Evolutionary conservation across 1,139 yeast genomes (phyloP).

Genomic region (Kodamaea alishanica): DNA sequence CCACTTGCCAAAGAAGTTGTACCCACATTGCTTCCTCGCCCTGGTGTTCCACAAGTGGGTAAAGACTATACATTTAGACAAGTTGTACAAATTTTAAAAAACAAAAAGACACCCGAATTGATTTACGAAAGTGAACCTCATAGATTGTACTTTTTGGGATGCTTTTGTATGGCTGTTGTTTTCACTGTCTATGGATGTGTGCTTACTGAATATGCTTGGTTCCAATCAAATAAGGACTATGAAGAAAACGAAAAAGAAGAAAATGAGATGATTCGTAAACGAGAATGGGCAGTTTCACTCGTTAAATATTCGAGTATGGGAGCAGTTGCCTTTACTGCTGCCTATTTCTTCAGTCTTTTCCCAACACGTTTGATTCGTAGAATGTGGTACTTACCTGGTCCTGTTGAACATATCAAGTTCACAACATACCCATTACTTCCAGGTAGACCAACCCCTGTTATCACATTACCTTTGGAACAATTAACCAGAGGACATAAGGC

Average conservation of each 20-base stretch:
- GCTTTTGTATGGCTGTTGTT: constrained; percentile 66
- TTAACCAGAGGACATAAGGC: constrained; percentile 58
- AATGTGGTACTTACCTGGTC: constrained; percentile 70
- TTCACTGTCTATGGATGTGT: constrained; percentile 66
- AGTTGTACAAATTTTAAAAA: constrained; percentile 57
- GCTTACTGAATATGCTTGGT: constrained; percentile 55
- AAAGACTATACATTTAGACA: constrained; percentile 54
- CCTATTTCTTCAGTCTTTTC: constrained; percentile 44
- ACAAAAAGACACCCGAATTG: constrained; percentile 62
- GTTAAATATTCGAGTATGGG: constrained; percentile 34
- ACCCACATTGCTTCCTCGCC: constrained; percentile 68
- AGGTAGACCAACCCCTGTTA: constrained; percentile 71
- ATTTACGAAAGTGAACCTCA: constrained; percentile 85
- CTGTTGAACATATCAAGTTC: constrained; percentile 54
- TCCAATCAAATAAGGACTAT: constrained; percentile 55
- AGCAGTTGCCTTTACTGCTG: constrained; percentile 37
- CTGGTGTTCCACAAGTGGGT: constrained; percentile 71
- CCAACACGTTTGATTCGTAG: constrained; percentile 73
- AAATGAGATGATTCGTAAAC: constrained; percentile 30
- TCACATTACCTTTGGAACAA: constrained; percentile 58
- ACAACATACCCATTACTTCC: constrained; percentile 76
- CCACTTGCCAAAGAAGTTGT: constrained; percentile 64
- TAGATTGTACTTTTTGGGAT: constrained; percentile 64
- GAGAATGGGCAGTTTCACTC: constrained; percentile 37
- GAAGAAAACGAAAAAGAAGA: constrained; percentile 52